Percentiles rank a stretch among this genome's conserved stretches.
Evolutionary conservation across 345 rosid genomes (phyloP).

Genomic region (Boechera stricta): DNA sequence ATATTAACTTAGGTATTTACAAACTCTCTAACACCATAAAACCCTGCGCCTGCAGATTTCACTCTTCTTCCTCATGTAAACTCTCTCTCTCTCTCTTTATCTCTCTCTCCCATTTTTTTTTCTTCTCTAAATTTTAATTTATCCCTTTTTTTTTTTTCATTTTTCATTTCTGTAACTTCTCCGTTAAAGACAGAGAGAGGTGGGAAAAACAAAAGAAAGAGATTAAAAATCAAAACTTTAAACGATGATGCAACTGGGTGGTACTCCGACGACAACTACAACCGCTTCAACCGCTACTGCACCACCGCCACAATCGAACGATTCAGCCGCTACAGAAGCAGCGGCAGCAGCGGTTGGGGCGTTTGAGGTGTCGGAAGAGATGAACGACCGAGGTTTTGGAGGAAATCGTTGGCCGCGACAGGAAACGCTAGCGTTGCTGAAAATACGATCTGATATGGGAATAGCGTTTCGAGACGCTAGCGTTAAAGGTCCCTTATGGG

Average conservation of each 20-base stretch:
- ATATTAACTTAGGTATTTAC: constrained; percentile 40
- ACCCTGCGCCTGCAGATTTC: constrained; percentile 57
- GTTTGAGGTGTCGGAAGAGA: constrained; percentile 44
- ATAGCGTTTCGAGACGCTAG: constrained; percentile 66
- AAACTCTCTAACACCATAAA: constrained; percentile 54
- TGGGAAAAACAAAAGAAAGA: not conserved
- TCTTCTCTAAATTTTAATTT: constrained; percentile 28
- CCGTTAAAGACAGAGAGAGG: constrained; percentile 40
- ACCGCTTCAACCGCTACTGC: constrained; percentile 9
- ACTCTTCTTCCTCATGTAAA: constrained; percentile 51
- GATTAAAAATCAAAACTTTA: constrained; percentile 18
- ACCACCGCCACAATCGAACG: constrained; percentile 15
- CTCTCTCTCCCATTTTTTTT: constrained; percentile 25
- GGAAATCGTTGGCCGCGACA: constrained; percentile 86
- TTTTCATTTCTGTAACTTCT: constrained; percentile 43
- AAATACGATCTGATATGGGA: constrained; percentile 91
- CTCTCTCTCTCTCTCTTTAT: constrained; percentile 38
- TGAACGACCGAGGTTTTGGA: constrained; percentile 51
- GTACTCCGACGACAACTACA: constrained; percentile 27
- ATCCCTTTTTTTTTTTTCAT: constrained; percentile 20
- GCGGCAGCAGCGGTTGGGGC: constrained; percentile 44
- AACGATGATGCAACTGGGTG: constrained; percentile 42
- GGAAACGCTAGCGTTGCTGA: constrained; percentile 76
- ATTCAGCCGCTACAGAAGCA: constrained; percentile 40
- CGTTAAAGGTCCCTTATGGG: constrained; percentile 87